Evolutionary conservation across 176 grass and related monocot species (phyloP), one percentile per base, ranked within the genome.

Genomic region (Dendrocalamus sinicus): DNA sequence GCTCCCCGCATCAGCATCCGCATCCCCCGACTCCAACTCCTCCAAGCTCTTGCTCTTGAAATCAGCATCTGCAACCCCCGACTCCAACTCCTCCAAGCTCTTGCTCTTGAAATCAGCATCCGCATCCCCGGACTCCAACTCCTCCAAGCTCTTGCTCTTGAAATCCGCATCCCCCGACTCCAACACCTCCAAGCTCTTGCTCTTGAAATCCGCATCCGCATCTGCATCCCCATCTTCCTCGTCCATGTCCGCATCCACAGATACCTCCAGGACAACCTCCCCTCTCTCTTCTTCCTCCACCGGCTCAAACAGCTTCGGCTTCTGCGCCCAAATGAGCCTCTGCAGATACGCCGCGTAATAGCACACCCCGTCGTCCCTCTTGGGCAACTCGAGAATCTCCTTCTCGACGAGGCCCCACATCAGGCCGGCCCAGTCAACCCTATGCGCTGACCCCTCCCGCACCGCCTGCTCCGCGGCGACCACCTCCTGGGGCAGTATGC

Each of bases 361-460:
- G 75, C 92, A 99, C 9, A 84, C 41, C n/a, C 87, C 85, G 11
- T 88, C 76, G 7, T 54, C 71, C 60, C 79, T 89, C 28, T 87
- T 86, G 9, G 86, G 86, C 64, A 91, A 46, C 67, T 96, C 88
- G 14, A 84, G 50, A 32, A 99, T 86, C 90, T 99, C 97, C 84
- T 99, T 94, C 71, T 96, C 92, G 45, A 99, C 82, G 67, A 99
- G 87, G 22, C 82, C 76, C 94, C 97, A 96, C 85, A 99, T 88
- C 52, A 99, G 73, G 7, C 87, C 87, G 0, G 78, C 87, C 97
- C 97, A 96, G 82, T 99, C 88, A 39, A 99, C 94, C 93, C 89
- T 91, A 75, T 92, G 88, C 19, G 88, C 70, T 1, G 69, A 86
- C n/a, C 92, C 96, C 15, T 94, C 92, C 86, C 74, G 89, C 54